Evolutionary conservation across 805 yeast species (phyloP).

Genomic region (Yarrowia yakushimensis): DNA sequence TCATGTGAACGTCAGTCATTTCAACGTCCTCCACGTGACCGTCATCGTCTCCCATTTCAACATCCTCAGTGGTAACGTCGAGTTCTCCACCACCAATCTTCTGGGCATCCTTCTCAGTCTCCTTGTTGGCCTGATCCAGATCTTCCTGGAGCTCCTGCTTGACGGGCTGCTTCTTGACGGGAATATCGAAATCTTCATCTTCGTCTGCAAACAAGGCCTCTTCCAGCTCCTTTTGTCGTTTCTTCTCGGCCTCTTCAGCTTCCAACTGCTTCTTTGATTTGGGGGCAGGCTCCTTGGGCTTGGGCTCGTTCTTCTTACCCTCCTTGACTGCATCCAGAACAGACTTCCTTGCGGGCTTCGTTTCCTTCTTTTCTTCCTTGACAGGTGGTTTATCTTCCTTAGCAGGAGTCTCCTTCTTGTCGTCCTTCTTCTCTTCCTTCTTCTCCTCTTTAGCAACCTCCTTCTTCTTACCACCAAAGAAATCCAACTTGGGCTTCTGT

Average conservation of each 20-base stretch:
- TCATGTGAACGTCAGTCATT: background rate
- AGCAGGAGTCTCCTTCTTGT: background rate
- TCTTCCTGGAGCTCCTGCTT: background rate
- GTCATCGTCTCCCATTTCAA: background rate
- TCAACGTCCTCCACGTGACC: background rate
- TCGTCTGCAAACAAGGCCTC: conserved; percentile 12
- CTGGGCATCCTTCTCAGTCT: background rate
- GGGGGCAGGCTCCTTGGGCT: background rate
- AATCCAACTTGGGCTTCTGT: conserved; percentile 4
- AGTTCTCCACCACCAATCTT: background rate
- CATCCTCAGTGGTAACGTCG: background rate
- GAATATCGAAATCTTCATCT: background rate
- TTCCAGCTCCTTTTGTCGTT: conserved; percentile 14
- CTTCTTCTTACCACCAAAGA: background rate
- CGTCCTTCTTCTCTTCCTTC: background rate
- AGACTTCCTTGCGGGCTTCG: background rate
- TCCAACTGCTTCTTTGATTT: background rate
- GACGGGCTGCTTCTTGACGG: background rate
- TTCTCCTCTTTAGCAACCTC: background rate
- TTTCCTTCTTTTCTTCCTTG: background rate
- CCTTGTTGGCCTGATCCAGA: background rate
- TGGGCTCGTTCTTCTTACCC: background rate
- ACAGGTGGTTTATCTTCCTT: background rate
- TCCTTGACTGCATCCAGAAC: background rate
- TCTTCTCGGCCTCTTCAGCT: background rate